These are phyloP conservation scores for Afroboletus lepidellus DNA, from an alignment of 1,284 basidiomycete species.

Conservation along the genomic window DNA sequence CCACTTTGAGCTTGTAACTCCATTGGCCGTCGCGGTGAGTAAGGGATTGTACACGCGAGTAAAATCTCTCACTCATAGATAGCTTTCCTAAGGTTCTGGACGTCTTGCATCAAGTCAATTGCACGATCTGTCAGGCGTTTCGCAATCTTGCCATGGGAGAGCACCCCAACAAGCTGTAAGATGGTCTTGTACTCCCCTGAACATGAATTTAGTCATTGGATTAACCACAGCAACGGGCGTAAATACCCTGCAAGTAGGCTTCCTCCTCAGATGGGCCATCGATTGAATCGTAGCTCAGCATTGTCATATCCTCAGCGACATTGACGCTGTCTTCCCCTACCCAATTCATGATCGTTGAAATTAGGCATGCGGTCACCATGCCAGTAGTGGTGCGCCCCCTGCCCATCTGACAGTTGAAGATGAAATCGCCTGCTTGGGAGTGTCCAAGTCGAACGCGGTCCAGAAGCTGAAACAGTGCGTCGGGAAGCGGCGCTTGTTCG, in stretches of 20 bases:
- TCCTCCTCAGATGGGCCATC: conserved; percentile 83
- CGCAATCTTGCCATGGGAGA: conserved; percentile 88
- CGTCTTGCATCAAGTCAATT: conserved; percentile 89
- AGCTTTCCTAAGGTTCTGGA: conserved; percentile 90
- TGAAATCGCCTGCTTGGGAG: conserved; percentile 68
- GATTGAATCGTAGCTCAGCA: conserved; percentile 58
- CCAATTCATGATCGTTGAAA: conserved; percentile 76
- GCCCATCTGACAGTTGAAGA: conserved; percentile 89
- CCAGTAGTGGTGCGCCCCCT: conserved; percentile 87
- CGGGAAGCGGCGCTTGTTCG: conserved; percentile 92
- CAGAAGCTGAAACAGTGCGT: conserved; percentile 76
- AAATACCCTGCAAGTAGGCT: conserved; percentile 78
- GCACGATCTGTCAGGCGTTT: conserved; percentile 89
- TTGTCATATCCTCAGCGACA: conserved; percentile 41
- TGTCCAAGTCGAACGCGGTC: conserved; percentile 70
- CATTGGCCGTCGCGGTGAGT: conserved; percentile 6
- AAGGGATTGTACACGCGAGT: background rate
- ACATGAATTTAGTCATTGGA: conserved; percentile 2
- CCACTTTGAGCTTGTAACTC: conserved; percentile 90
- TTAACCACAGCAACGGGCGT: background rate
- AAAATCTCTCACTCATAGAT: conserved; percentile 75
- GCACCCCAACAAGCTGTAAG: conserved; percentile 87
- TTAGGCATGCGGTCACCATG: conserved; percentile 88
- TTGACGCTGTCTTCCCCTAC: conserved; percentile 42
- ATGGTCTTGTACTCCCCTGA: conserved; percentile 96